A percentile compares a stretch with the other conserved stretches of the same genome.
These are phyloP conservation scores for Macrocybe gigantea DNA, from an alignment of 768 basidiomycete genomes.

Conservation along the genomic window DNA sequence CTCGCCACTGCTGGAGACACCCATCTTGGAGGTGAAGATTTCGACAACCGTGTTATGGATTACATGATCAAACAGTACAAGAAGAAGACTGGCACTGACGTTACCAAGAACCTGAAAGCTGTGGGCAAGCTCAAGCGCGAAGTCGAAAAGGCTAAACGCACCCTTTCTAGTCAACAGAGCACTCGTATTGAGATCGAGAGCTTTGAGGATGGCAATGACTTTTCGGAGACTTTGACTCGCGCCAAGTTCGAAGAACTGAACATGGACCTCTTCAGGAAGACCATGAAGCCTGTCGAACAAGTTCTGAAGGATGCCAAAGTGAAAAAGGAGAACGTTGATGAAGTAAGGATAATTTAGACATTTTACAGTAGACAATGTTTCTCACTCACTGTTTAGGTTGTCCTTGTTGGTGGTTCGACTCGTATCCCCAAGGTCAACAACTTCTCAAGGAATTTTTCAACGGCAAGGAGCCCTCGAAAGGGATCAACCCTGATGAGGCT, in stretches of 20 bases:
- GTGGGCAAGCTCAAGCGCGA: conserved; percentile 91
- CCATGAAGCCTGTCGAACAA: conserved; percentile 99
- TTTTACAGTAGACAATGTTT: not conserved
- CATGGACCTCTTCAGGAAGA: conserved; percentile 99
- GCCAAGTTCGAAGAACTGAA: conserved; percentile 99
- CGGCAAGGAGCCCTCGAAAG: conserved; percentile 95
- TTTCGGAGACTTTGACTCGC: conserved; percentile 93
- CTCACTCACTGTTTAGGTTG: conserved; percentile 41
- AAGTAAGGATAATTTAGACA: conserved; percentile 38
- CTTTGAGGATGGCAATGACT: conserved; percentile 95
- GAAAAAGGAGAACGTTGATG: conserved; percentile 95
- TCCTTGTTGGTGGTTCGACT: conserved; percentile 95
- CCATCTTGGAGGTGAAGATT: conserved; percentile 94
- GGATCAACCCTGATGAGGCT: conserved; percentile 99
- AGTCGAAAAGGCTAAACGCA: conserved; percentile 94
- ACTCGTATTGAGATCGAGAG: conserved; percentile 93
- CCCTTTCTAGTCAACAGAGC: conserved; percentile 83
- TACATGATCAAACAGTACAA: conserved; percentile 88
- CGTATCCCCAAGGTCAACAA: conserved; percentile 99
- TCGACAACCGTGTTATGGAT: conserved; percentile 90
- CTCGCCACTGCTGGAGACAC: conserved; percentile 92
- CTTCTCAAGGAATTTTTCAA: conserved; percentile 97
- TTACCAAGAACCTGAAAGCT: conserved; percentile 71
- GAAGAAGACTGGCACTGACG: conserved; percentile 87
- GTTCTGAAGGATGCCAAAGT: conserved; percentile 96